Evolutionary conservation across 192 early-diverging fungal genomes (phyloP), one percentile per base, ranked within the genome.

Genomic region (Backusella sp.): DNA sequence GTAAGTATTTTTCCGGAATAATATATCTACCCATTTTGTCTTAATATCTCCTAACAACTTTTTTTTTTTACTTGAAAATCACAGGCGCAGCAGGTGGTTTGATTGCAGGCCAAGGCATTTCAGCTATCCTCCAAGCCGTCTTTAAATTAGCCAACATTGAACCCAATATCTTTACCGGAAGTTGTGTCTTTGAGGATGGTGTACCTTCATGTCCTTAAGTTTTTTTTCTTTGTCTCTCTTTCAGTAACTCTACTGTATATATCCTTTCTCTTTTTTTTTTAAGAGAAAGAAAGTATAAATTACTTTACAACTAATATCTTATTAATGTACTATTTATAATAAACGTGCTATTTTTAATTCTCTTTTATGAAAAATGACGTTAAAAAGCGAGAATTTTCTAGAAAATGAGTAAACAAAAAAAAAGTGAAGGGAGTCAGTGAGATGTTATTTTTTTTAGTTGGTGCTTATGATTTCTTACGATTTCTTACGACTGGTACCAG

Each of bases 71-170:
- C 3, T 46, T 46, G 0, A 42, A 42, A 42, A 14, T 36, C 36
- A 36, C 9, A 42, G 41, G 41, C 1, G 41, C 41, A 14, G 41
- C 41, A 14, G 41, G 41, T 42, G 87, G 87, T 59, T 26, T 86
- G 9, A 85, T 88, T 70, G 83, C 85, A 26, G 87, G 87, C 41
- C 75, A 83, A 41, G 87, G 87, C 74, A 86, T 88, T 36, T 70
- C 82, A 32, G 86, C 77, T 28, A 75, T 86, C 26, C 5, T 85
- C 34, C 79, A 84, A 39, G 86, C 86, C 15, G 76, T 83, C n/a
- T 73, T 87, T 73, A 84, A 76, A 11, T 80, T 87, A 15, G 79
- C 68, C 21, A 78, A 76, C 32, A 79, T 86, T 12, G 19, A 69
- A 4, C 74, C 34, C 32, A 74, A 79, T n/a, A 21, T 71, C 32